A percentile compares a stretch with the other conserved stretches of the same genome.
These are phyloP conservation scores for Populus deltoides DNA, from an alignment of 345 rosid genomes.

Conservation along the genomic window DNA sequence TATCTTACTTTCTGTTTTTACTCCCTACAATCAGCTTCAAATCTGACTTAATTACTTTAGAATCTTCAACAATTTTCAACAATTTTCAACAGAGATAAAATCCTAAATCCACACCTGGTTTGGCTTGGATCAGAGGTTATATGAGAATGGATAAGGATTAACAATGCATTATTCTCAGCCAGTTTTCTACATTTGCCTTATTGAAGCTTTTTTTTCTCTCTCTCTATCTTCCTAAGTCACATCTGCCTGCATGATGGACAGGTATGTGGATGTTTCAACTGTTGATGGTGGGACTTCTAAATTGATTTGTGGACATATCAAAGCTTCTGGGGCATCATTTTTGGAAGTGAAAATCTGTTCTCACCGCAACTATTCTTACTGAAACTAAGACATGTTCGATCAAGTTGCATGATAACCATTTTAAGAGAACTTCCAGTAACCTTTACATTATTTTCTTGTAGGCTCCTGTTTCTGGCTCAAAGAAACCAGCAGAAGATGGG, in stretches of 20 bases:
- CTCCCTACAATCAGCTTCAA: no score
- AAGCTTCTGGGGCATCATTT: slow-evolving; percentile 71
- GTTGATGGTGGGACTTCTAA: slow-evolving; percentile 82
- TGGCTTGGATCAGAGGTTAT: not conserved
- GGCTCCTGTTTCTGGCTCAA: slow-evolving; percentile 98
- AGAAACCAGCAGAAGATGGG: slow-evolving; percentile 93
- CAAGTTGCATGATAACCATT: slow-evolving; percentile 1
- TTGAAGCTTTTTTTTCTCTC: not conserved
- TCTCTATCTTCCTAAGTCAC: not conserved
- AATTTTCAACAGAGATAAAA: no score
- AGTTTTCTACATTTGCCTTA: not conserved
- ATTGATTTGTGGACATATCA: slow-evolving; percentile 51
- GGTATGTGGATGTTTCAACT: slow-evolving; percentile 90
- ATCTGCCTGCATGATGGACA: slow-evolving; percentile 22
- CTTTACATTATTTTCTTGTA: slow-evolving; percentile 17
- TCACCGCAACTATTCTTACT: not conserved
- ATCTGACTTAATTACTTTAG: no score
- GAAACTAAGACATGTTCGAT: not conserved
- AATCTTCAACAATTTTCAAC: no score
- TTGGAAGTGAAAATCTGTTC: slow-evolving; percentile 56
- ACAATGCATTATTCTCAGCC: not conserved
- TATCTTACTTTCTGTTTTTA: no score
- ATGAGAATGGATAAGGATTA: not conserved
- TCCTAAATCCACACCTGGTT: not conserved
- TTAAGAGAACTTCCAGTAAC: not conserved